These are phyloP conservation scores for Peniophora sp. DNA, from an alignment of 1,284 basidiomycete species.

Conservation along the genomic window DNA sequence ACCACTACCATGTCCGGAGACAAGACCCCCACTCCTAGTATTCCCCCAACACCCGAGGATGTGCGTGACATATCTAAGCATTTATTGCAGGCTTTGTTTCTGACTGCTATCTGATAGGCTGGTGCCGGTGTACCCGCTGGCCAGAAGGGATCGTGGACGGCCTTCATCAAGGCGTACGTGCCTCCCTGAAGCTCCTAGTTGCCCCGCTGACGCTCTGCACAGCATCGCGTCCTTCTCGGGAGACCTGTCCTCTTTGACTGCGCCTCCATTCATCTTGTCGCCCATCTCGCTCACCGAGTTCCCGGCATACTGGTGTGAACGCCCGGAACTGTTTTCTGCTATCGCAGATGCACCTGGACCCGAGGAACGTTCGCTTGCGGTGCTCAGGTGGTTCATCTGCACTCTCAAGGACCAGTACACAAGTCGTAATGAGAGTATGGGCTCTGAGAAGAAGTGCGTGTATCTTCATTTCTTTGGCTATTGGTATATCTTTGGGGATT, in stretches of 20 bases:
- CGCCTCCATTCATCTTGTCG: constrained; percentile 89
- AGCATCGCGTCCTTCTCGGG: constrained; percentile 83
- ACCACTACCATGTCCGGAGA: constrained; percentile 1
- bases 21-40: constrained; percentile 8
- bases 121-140: constrained; percentile 60
- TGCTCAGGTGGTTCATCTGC: constrained; percentile 88
- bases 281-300: constrained; percentile 84
- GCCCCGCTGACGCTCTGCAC: constrained; percentile 1
- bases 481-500: background rate
- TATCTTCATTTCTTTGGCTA: background rate
- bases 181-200: constrained; percentile 1
- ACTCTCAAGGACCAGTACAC: constrained; percentile 96
- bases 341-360: constrained; percentile 72
- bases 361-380: constrained; percentile 67
- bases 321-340: constrained; percentile 74
- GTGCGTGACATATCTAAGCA: too few relatives aligned
- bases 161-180: constrained; percentile 75
- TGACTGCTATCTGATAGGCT: background rate
- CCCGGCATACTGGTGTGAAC: constrained; percentile 92
- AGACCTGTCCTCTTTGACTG: constrained; percentile 90
- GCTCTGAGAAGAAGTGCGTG: constrained; percentile 90
- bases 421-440: constrained; percentile 86
- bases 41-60: too few relatives aligned
- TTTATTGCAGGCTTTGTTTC: too few relatives aligned
- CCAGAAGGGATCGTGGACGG: constrained; percentile 71